Conservation (phyloP, 2,329 filamentous ascomycete species). For the Exophiala viscosa region DNA sequence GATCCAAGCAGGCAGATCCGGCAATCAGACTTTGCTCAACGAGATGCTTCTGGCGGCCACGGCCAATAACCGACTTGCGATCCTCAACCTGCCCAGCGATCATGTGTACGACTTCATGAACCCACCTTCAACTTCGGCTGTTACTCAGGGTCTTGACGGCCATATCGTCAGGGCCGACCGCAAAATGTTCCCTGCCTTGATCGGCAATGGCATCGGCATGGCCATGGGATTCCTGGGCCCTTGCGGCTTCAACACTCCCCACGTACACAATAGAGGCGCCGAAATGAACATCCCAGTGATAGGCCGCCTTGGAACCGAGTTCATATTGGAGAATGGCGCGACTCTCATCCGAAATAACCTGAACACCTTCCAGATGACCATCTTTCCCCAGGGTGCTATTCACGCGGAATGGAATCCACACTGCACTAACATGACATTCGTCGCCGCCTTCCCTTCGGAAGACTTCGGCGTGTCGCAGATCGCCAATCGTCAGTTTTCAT, state of each 20-base stretch:
- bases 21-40: conserved; percentile 12
- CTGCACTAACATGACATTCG: conserved; percentile 50
- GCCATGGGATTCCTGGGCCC: conserved; percentile 50
- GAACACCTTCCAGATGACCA: conserved; percentile 39
- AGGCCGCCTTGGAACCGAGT: conserved; percentile 50
- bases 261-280: conserved; percentile 52
- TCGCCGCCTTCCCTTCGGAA: conserved; percentile 39
- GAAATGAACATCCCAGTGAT: conserved; percentile 53
- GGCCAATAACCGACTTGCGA: conserved; percentile 11
- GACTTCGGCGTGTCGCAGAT: conserved; percentile 38
- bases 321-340: conserved; percentile 52
- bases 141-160: conserved; percentile 44
- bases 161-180: conserved; percentile 54
- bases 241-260: conserved; percentile 57
- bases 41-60: conserved; percentile 8
- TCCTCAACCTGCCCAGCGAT: conserved; percentile 38
- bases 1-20: not conserved
- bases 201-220: conserved; percentile 50
- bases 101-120: conserved; percentile 51
- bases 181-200: conserved; percentile 56
- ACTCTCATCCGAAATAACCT: conserved; percentile 35
- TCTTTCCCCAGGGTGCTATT: conserved; percentile 54
- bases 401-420: conserved; percentile 58
- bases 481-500: conserved; percentile 36
- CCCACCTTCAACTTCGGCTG: conserved; percentile 29